A percentile compares a stretch with the other conserved stretches of the same genome.
phyloP scores from a whole-genome alignment of 2,329 filamentous ascomycete genomes.

The Venturia oleaginea region DNA sequence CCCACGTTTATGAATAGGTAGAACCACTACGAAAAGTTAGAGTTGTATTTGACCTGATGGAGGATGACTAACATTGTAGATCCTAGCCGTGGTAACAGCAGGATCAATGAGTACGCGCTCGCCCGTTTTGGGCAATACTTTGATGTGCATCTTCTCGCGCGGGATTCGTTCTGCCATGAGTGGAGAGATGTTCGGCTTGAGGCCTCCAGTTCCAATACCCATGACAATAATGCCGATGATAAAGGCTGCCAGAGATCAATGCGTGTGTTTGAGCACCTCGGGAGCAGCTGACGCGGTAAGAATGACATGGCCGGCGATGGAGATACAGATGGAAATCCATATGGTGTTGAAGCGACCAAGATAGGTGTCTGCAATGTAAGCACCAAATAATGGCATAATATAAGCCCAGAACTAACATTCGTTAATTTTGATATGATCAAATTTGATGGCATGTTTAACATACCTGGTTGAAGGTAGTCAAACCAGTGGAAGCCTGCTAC shows the following conservation, averaged over 20 bases:
- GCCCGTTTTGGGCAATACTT: slow-evolving; percentile 37
- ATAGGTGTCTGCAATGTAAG: slow-evolving; percentile 51
- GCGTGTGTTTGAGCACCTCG: slow-evolving; percentile 36
- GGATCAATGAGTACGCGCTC: slow-evolving; percentile 59
- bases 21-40: no score
- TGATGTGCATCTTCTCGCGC: slow-evolving; percentile 41
- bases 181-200: slow-evolving; percentile 57
- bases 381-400: slow-evolving; percentile 47
- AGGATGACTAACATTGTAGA: no score
- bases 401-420: background rate
- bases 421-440: no score
- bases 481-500: slow-evolving; percentile 42
- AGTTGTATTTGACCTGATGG: no score
- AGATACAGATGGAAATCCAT: slow-evolving; percentile 46
- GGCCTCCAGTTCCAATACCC: slow-evolving; percentile 53
- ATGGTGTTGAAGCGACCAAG: slow-evolving; percentile 54
- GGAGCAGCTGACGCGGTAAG: slow-evolving; percentile 48
- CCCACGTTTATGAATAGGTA: slow-evolving; percentile 32
- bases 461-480: slow-evolving; percentile 44
- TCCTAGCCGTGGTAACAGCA: slow-evolving; percentile 54
- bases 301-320: slow-evolving; percentile 48
- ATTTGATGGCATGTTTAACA: no score
- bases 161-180: slow-evolving; percentile 56
- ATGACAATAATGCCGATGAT: slow-evolving; percentile 52
- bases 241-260: slow-evolving; percentile 47